These are phyloP conservation scores for Pythium brassicae DNA, from an alignment of 352 stramenopile species.

Conservation along the genomic window DNA sequence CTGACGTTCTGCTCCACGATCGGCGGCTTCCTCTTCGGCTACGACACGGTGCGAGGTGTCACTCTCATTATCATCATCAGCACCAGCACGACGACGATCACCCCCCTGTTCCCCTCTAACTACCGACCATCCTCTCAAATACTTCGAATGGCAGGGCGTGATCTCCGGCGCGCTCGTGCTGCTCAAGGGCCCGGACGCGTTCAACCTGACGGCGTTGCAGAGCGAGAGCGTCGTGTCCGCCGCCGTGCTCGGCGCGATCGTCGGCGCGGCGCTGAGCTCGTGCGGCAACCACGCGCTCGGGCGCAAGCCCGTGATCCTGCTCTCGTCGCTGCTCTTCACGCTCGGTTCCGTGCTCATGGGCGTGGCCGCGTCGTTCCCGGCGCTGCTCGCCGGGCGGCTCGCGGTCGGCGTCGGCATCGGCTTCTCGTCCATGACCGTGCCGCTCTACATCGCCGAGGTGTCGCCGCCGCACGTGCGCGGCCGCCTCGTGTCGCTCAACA, in stretches of 20 bases:
- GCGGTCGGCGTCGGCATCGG: slow-evolving; percentile 63
- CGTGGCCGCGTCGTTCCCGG: slow-evolving; percentile 33
- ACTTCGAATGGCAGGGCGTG: too few species aligned
- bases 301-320: slow-evolving; percentile 57
- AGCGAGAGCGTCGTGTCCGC: slow-evolving; percentile 67
- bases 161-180: slow-evolving; percentile 76
- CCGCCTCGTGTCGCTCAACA: slow-evolving; percentile 73
- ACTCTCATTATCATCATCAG: not conserved
- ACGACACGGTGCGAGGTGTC: slow-evolving; percentile 51
- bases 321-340: slow-evolving; percentile 62
- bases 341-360: slow-evolving; percentile 60
- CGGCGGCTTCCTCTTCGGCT: slow-evolving; percentile 78
- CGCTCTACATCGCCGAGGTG: slow-evolving; percentile 75
- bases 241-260: slow-evolving; percentile 69
- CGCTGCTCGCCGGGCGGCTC: slow-evolving; percentile 52
- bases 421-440: slow-evolving; percentile 71
- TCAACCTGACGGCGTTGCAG: slow-evolving; percentile 49
- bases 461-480: slow-evolving; percentile 62
- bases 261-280: slow-evolving; percentile 50
- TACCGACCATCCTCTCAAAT: too few species aligned
- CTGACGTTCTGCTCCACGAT: slow-evolving; percentile 70
- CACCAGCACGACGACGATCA: too few species aligned
- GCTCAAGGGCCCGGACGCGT: slow-evolving; percentile 56
- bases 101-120: too few species aligned
- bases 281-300: slow-evolving; percentile 55